Conservation (phyloP, 225 moss, liverwort and hornwort genomes). For the Takakia lepidozioides region DNA sequence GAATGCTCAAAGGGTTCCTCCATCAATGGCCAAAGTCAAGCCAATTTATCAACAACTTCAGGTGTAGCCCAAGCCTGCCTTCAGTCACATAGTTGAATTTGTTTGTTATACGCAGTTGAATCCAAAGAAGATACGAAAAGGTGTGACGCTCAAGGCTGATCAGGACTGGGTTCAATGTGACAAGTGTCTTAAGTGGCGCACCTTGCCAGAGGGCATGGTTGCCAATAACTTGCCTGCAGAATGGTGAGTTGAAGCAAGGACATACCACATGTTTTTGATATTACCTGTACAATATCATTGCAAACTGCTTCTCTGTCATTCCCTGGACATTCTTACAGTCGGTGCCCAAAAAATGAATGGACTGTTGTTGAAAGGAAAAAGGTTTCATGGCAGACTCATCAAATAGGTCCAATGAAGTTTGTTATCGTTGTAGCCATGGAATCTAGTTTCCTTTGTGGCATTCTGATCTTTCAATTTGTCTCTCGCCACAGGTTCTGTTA, state of each 20-base stretch:
- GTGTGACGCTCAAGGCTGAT: slow-evolving; percentile 23
- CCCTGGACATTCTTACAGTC: not conserved
- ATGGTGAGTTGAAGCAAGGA: too few relatives aligned
- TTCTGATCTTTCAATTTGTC: not conserved
- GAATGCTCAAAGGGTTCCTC: too few relatives aligned
- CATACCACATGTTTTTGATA: too few relatives aligned
- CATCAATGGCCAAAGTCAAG: too few relatives aligned
- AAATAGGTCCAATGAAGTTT: slow-evolving; percentile 1
- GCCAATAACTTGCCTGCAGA: slow-evolving; percentile 31
- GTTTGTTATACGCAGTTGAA: slow-evolving; percentile 10
- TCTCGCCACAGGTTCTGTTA: slow-evolving; percentile 62
- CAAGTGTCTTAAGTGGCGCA: slow-evolving; percentile 80
- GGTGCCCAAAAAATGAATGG: too few relatives aligned
- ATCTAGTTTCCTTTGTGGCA: not conserved
- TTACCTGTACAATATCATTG: too few relatives aligned
- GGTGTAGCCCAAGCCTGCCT: too few relatives aligned
- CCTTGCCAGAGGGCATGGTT: slow-evolving; percentile 48
- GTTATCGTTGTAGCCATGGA: not conserved
- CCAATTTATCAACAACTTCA: too few relatives aligned
- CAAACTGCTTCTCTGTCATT: not conserved
- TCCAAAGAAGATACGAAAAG: slow-evolving; percentile 3
- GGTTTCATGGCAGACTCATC: not conserved
- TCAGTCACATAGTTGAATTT: too few relatives aligned
- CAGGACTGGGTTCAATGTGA: slow-evolving; percentile 84
- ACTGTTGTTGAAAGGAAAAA: not conserved